Evolutionary conservation across 148 eudicot species (phyloP).

Genomic region (Chenopodium formosanum): DNA sequence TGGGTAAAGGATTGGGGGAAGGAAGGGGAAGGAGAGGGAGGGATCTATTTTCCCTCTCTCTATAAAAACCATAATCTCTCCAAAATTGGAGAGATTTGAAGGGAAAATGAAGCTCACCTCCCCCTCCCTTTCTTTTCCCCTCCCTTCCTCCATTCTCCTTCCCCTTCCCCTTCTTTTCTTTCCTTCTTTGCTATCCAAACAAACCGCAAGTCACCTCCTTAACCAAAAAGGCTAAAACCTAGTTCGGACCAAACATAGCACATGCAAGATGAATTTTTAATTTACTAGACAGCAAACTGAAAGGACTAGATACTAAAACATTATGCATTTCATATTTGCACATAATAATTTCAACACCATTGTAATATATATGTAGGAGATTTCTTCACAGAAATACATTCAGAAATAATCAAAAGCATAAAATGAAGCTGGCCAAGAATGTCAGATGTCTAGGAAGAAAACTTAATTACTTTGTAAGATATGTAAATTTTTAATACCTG

Average conservation of each 20-base stretch:
- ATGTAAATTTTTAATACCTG: constrained; percentile 49
- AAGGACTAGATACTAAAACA: neutral
- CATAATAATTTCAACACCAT: neutral
- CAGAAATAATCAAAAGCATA: neutral
- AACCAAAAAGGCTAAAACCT: neutral
- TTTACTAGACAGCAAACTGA: neutral
- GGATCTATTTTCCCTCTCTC: no score
- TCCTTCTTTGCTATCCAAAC: no score
- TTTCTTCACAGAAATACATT: neutral
- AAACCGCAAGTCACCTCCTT: neutral
- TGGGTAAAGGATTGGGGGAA: no score
- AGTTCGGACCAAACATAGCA: neutral
- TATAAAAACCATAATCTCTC: no score
- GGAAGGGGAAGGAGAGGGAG: no score
- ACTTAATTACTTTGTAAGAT: no score
- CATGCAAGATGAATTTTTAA: neutral
- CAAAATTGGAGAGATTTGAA: no score
- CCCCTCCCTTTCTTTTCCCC: no score
- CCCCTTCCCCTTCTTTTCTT: no score
- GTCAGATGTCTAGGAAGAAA: neutral
- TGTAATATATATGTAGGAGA: neutral
- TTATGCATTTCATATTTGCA: neutral
- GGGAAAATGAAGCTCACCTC: no score
- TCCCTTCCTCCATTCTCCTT: no score
- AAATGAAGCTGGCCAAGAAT: neutral